Evolutionary conservation across 768 basidiomycete genomes (phyloP).

Genomic region (Leccinum variicolor): DNA sequence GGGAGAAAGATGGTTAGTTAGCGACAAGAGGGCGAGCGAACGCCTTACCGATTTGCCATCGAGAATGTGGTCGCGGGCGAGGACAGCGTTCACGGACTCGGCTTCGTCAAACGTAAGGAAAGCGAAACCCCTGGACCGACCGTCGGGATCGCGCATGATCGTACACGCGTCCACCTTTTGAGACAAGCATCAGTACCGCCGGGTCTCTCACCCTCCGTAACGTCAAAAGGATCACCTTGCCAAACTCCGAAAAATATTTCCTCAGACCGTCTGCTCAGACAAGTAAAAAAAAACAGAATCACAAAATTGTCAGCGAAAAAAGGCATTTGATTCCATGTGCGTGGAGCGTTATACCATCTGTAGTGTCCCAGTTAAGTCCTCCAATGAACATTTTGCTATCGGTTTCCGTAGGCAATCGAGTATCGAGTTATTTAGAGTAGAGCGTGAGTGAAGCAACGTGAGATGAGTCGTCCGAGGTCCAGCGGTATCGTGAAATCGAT

Average conservation of each 20-base stretch:
- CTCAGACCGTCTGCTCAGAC: constrained; percentile 52
- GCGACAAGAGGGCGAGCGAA: background rate
- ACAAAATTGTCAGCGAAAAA: constrained; percentile 27
- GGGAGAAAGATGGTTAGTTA: background rate
- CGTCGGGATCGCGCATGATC: constrained; percentile 78
- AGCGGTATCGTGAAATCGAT: constrained; percentile 35
- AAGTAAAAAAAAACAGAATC: constrained; percentile 14
- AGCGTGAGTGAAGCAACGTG: constrained; percentile 23
- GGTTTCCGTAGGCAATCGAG: constrained; percentile 30
- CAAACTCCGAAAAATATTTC: constrained; percentile 78
- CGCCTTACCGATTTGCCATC: constrained; percentile 73
- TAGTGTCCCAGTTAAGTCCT: constrained; percentile 89
- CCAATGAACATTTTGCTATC: constrained; percentile 90
- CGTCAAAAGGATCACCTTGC: constrained; percentile 47
- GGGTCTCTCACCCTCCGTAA: background rate
- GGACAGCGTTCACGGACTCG: constrained; percentile 58
- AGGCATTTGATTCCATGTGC: constrained; percentile 21
- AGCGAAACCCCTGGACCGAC: constrained; percentile 79
- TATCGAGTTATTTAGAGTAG: constrained; percentile 29
- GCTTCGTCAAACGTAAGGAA: constrained; percentile 80
- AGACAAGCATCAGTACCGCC: constrained; percentile 11
- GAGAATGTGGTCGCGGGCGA: constrained; percentile 62
- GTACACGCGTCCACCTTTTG: constrained; percentile 72
- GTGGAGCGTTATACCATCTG: constrained; percentile 63
- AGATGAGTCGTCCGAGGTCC: constrained; percentile 29